Base-by-base conservation (phyloP, 2,329 filamentous ascomycete genomes). In the Elsinoe batatas region DNA sequence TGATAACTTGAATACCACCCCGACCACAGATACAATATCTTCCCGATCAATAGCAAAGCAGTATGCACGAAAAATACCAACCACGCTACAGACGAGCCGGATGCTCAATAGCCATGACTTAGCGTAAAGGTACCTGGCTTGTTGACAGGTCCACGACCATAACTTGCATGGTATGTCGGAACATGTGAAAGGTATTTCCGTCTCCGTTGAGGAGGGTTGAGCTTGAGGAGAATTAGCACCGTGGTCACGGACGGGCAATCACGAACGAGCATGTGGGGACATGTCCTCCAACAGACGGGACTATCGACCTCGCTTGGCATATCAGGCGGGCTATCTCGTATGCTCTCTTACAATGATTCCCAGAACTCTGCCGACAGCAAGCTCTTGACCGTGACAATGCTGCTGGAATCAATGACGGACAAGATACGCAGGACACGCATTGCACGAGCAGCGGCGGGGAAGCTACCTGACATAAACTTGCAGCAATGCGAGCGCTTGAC, bases 171-270 rank as follows among this genome's bases (percentile, higher is more conserved):
- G 33, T 15, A 35, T 11, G 44, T 10, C 26, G 13, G 10, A 33
- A 11, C 47, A 51, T 51, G 47, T 51, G 47, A 51, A 51, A 38
- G 47, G 32, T 33, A 13, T 18, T 22, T 26, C 13, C n/a, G 32
- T 37, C 17, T 15, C 22, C 26, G 47, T 38, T 36, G 35, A 38
- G 33, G 36, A 51, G n/a, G 47, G 47, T 36, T 51, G 32, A 20
- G 47, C 30, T 13, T 38, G 32, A 10, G 13, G 26, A 26, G 18
- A 17, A 36, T 18, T 37, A 51, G 35, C 15, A 38, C 32, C 47
- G 47, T 30, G 38, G 47, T 51, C 18, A 33, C 17, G 12, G n/a
- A 11, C 20, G n/a, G 20, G 33, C 47, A 51, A 51, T 51, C 47
- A 49, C 7, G 11, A 30, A 8, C 44, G 22, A 51, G 33, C 33